phyloP scores from a whole-genome alignment of 306 rosid genomes.

The Ziziphus jujuba region DNA sequence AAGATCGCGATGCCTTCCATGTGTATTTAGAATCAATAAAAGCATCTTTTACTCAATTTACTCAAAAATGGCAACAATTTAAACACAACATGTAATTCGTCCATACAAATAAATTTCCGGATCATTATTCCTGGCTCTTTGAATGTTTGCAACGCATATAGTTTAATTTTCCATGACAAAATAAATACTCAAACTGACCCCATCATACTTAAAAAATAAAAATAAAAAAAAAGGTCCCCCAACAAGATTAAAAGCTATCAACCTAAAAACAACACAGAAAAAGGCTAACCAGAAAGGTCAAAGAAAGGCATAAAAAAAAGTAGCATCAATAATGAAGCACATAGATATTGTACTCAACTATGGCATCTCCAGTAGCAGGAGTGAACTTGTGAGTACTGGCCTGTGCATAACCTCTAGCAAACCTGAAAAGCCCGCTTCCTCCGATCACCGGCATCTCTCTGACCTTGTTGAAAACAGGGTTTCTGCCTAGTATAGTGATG shows the following conservation, averaged over 20 bases:
- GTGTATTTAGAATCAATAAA: too few relatives aligned
- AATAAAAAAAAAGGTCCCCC: background rate
- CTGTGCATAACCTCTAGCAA: conserved; percentile 66
- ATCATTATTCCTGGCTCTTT: too few relatives aligned
- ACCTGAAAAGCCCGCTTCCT: conserved; percentile 73
- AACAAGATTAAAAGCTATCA: too few relatives aligned
- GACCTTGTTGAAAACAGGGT: conserved; percentile 36
- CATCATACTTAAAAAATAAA: background rate
- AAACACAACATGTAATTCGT: too few relatives aligned
- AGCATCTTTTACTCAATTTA: too few relatives aligned
- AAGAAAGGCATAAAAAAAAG: too few relatives aligned
- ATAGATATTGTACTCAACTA: conserved; percentile 56
- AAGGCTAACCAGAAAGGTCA: background rate
- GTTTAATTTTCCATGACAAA: background rate
- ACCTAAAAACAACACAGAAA: too few relatives aligned
- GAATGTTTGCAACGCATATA: too few relatives aligned
- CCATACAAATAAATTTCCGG: too few relatives aligned
- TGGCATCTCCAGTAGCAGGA: conserved; percentile 39
- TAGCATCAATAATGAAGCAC: conserved; percentile 38
- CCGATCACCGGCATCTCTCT: conserved; percentile 88
- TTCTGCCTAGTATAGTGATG: conserved; percentile 61
- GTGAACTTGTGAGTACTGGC: conserved; percentile 39
- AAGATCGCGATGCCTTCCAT: too few relatives aligned
- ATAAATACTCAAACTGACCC: background rate
- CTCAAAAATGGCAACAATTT: too few relatives aligned